Percentiles rank a stretch among this genome's conserved stretches.
Evolutionary conservation across 2,329 filamentous ascomycete genomes (phyloP).

Genomic region (Diaporthe sp.): DNA sequence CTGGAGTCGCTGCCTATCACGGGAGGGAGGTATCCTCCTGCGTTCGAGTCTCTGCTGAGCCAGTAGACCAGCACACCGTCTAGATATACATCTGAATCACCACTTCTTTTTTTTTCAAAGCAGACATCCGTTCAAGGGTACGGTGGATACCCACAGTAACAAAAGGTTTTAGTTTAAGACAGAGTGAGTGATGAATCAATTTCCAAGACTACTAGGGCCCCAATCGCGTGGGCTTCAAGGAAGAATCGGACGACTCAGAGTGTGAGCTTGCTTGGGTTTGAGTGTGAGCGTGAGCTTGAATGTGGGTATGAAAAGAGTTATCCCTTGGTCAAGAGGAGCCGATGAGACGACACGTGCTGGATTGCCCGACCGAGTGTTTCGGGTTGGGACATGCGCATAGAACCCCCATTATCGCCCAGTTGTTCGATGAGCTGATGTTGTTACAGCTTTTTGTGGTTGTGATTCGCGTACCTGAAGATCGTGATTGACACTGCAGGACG

Average conservation of each 20-base stretch:
- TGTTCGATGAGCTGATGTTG: background rate
- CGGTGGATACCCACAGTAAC: background rate
- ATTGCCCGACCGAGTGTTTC: constrained; percentile 14
- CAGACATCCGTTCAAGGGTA: background rate
- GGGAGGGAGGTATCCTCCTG: constrained; percentile 58
- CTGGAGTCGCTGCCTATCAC: constrained; percentile 57
- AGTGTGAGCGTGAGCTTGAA: background rate
- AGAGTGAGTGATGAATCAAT: background rate
- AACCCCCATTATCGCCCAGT: background rate
- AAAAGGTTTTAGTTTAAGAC: background rate
- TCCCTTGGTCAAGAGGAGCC: background rate
- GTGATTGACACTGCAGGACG: constrained; percentile 12
- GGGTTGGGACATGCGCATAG: constrained; percentile 5
- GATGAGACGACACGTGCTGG: constrained; percentile 16
- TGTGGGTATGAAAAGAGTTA: background rate
- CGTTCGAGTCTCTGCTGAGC: constrained; percentile 16
- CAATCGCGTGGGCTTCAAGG: background rate
- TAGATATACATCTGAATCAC: background rate
- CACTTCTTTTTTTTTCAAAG: background rate
- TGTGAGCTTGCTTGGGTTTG: background rate
- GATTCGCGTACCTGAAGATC: constrained; percentile 21
- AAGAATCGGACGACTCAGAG: constrained; percentile 2
- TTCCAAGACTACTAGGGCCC: background rate
- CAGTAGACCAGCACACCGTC: background rate
- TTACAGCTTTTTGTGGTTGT: background rate